Base-by-base conservation (phyloP, 495 filamentous ascomycete genomes). In the Penicillium verhagenii region DNA sequence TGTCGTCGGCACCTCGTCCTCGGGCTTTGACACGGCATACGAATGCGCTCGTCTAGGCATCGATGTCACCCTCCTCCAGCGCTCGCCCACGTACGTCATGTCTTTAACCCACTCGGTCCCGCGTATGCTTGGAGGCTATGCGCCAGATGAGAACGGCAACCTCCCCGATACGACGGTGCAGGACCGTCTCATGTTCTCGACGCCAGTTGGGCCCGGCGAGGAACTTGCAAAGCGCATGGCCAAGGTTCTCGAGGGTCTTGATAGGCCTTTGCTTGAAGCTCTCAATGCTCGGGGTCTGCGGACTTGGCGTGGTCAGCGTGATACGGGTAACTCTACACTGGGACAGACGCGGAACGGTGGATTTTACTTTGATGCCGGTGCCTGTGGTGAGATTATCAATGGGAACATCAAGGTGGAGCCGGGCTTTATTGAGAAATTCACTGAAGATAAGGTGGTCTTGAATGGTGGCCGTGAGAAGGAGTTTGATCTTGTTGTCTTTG, bases 401-500 rank as follows among this genome's bases (percentile, higher is more conserved):
- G 82, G 87, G 11, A 85, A 85, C 60, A 81, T 92, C 67, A 81
- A 80, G 54, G 74, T 91, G 53, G 85, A 86, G 66, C 82, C 84
- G 55, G 82, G 85, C 0, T 60, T 45, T 39, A 57, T 58, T 42
- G 56, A 56, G 38, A 39, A 28, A 29, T 63, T 66, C 25, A 63
- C 59, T 20, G 47, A 58, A 43, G 54, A 60, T 28, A 57, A 60
- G 1, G 48, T 91, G 4, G 65, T 75, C 23, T 78, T 91, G 31
- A 77, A 73, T 0, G 85, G 89, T 46, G 86, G 83, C 5, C 73
- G 70, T 1, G 74, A 74, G 50, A 65, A 87, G 0, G 78, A 85
- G 44, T 87, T 86, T 4, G 89, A 91, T 53, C 81, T 86, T 59
- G 81, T 92, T 35, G 76, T 91, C 6, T 85, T 90, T 54, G 88